Evolutionary conservation across 257 asterid genomes (phyloP), one percentile per base, ranked within the genome.

Genomic region (Jacaranda mimosifolia): DNA sequence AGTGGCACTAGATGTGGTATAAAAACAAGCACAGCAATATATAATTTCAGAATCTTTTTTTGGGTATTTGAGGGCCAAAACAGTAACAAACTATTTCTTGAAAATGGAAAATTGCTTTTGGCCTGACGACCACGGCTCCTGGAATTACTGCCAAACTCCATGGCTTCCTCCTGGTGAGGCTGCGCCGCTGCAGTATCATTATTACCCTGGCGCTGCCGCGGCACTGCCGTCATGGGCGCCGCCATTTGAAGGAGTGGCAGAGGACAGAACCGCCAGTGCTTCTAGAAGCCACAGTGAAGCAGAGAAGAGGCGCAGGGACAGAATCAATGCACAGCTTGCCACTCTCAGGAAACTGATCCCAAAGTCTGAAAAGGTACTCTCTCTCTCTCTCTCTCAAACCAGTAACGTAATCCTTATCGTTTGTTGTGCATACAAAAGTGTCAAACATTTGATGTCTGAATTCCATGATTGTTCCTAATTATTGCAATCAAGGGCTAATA

Each of bases 221-320:
- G 74, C 66, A 18, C 35, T 35, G 18, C 71, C 73, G 26, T 77
- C 83, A 14, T 72, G 80, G 89, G 68, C 79, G 35, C 73, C 77
- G n/a, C 80, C 84, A 18, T 64, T 11, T 42, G 87, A 80, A 21
- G 89, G 73, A 49, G 72, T 36, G 18, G 77, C 66, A 4, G 87
- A 82, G 35, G 92, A 77, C 10, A 53, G 83, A 76, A 76, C 82
- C 7, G 80, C 80, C 52, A 46, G 55, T 32, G 82, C 81, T 77
- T 86, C 90, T 49, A 84, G 91, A 83, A 91, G 90, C 83, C 98
- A 91, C 64, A 90, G 96, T 60, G 94, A 94, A 79, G 97, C 98
- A 0, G 98, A 94, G 87, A 94, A 91, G 81, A 81, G 97, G 83
- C 92, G 98, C 26, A 74, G 98, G 39, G 97, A 89, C 79, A 83